Base-by-base conservation (phyloP, 129 eudicot species). In the Tanacetum coccineum region DNA sequence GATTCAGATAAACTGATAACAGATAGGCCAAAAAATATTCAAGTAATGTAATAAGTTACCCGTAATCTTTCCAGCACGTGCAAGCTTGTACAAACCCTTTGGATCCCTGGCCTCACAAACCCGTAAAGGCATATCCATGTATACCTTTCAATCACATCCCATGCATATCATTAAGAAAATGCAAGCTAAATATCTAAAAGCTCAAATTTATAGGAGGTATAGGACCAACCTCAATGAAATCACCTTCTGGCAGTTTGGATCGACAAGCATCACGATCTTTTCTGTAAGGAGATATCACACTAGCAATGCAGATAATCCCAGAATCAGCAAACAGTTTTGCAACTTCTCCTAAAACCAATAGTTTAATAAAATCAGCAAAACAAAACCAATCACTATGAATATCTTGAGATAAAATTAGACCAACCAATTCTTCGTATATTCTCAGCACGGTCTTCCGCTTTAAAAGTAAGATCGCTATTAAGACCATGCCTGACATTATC, bases 401-500 rank as follows among this genome's bases (percentile, higher is more conserved):
- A 32, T 3, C 9, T 59, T 54, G 1, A 73, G n/a, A 45, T 20
- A 57, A 58, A 17, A 55, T 12, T 49, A 30, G 68, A 79, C 96
- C 36, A 46, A 93, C 99, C 99, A 49, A 84, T 85, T 76, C 99
- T 86, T 55, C 99, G 75, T 46, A 93, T 89, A 70, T 93, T 93
- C 77, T 93, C 99, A 21, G 76, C 87, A 66, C 99, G 95, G 70
- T 93, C 96, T 76, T 89, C 96, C 32, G 96, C 81, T 82, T 78
- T 80, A 64, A 93, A 93, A 75, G 86, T 82, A 51, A 93, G 96
- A 75, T 93, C 87, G 26, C 85, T 65, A 74, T 93, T 93, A 25
- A 93, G 85, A 75, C 99, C 99, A 73, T 93, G 96, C 75, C 99
- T 85, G 74, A 90, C 82, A 80, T 93, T 93, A 78, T 93, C 99